Evolutionary conservation across 2,329 filamentous ascomycete species (phyloP).

Genomic region (Apiospora saccharicola): DNA sequence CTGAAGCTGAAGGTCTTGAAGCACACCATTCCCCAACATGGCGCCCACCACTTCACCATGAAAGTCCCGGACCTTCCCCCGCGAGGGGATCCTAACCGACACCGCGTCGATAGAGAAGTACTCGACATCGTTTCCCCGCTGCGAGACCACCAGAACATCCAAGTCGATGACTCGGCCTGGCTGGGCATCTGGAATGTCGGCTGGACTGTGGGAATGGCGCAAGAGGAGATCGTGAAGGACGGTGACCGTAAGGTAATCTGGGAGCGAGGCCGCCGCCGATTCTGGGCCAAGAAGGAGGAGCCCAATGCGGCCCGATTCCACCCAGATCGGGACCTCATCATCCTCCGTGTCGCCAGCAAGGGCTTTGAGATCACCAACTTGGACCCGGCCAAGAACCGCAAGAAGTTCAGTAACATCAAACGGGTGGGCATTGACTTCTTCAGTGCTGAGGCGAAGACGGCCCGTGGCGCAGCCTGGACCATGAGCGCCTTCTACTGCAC

Average conservation of each 20-base stretch:
- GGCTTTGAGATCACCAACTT: constrained; percentile 25
- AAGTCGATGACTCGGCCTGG: constrained; percentile 3
- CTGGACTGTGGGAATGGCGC: neutral
- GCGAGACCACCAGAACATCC: neutral
- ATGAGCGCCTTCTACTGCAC: neutral
- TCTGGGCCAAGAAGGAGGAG: neutral
- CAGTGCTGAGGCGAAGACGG: neutral
- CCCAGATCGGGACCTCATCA: constrained; percentile 23
- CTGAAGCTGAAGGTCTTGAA: constrained; percentile 37
- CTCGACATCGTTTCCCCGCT: neutral
- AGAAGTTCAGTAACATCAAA: constrained; percentile 20
- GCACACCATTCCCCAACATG: constrained; percentile 20
- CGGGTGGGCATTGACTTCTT: constrained; percentile 25
- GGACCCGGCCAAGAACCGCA: neutral
- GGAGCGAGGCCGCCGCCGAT: neutral
- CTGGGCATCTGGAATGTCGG: neutral
- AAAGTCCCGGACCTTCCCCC: neutral
- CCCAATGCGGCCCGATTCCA: constrained; percentile 12
- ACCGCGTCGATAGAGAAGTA: neutral
- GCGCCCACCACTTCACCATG: constrained; percentile 35
- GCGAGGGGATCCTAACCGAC: neutral
- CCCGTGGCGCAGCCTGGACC: neutral
- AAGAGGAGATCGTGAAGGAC: neutral
- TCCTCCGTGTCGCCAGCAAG: constrained; percentile 25
- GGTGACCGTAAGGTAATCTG: neutral